Evolutionary conservation across 208 protist species (phyloP), one percentile per base, ranked within the genome.

Genomic region (Entamoeba moshkovskii): DNA sequence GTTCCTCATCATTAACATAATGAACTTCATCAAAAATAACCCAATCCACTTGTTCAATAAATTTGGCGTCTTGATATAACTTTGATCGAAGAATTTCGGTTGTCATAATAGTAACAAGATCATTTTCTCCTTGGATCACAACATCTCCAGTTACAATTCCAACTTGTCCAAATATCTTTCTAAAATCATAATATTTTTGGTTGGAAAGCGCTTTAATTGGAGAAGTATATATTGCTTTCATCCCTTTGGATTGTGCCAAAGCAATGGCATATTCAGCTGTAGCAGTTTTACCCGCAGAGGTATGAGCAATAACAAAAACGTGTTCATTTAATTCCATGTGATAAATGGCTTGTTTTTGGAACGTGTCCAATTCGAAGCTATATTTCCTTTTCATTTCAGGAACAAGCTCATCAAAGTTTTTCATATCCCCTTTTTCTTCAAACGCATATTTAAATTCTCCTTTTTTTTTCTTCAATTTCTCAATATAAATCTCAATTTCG

Each of bases 21-120:
- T 98, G 97, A n/a, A 98, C 96, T 93, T 98, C 97, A 95, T 98
- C 97, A 66, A 98, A 98, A 66, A 98, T 52, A 11, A 93, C 45
- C 25, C 15, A 95, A 4, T 92, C 94, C 0, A 95, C 92, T 6
- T 97, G 94, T 15, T 95, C 93, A 25, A 97, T 95, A n/a, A 96
- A 25, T 42, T 97, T 96, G 29, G 93, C 85, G 5, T 95, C 94
- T 15, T 92, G 47, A 93, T 97, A 97, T 13, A 97, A 93, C 96
- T 97, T 97, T 47, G 92, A 95, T 25, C 96, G 93, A 38, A 97
- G 94, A 93, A 97, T 97, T 94, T 97, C 96, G 13, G 96, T 97
- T 38, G 96, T 97, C 96, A 97, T 97, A 5, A 97, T 95, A 38
- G 96, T 93, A 18, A 45, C 48, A 1, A 8, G 0, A 73, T 73